These are phyloP conservation scores for Niveomyces coronatus DNA, from an alignment of 2,329 filamentous ascomycete genomes.

Conservation along the genomic window DNA sequence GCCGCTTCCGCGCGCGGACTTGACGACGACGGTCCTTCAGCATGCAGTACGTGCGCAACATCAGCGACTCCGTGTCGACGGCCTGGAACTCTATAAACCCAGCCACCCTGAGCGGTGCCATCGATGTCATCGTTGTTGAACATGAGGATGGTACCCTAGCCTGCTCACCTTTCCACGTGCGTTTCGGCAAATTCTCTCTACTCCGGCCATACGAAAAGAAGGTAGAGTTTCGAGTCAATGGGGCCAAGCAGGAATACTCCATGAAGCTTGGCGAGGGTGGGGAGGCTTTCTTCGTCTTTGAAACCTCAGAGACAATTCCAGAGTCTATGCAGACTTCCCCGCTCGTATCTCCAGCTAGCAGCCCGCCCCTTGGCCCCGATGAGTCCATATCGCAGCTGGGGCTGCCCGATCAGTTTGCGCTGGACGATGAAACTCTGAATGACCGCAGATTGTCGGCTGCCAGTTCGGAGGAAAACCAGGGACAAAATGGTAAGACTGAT, in stretches of 20 bases:
- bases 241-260: slow-evolving; percentile 79
- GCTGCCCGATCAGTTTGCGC: slow-evolving; percentile 60
- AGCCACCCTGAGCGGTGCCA: slow-evolving; percentile 90
- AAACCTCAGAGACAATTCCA: slow-evolving; percentile 87
- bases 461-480: slow-evolving; percentile 18
- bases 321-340: slow-evolving; percentile 90
- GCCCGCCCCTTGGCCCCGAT: slow-evolving; percentile 53
- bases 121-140: slow-evolving; percentile 97
- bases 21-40: slow-evolving; percentile 15
- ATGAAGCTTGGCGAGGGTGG: slow-evolving; percentile 98
- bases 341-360: slow-evolving; percentile 78
- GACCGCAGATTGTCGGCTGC: neutral
- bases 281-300: slow-evolving; percentile 98
- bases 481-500: slow-evolving; percentile 21
- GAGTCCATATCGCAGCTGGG: slow-evolving; percentile 32
- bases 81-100: slow-evolving; percentile 99
- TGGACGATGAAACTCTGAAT: slow-evolving; percentile 35
- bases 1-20: neutral
- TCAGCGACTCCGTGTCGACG: slow-evolving; percentile 92
- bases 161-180: slow-evolving; percentile 96
- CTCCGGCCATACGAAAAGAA: slow-evolving; percentile 95
- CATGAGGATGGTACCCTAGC: slow-evolving; percentile 82
- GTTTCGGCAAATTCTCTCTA: slow-evolving; percentile 96
- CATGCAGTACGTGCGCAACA: slow-evolving; percentile 97
- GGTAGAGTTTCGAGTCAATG: slow-evolving; percentile 96